Evolutionary conservation across 345 rosid genomes (phyloP).

Genomic region (Angophora floribunda): DNA sequence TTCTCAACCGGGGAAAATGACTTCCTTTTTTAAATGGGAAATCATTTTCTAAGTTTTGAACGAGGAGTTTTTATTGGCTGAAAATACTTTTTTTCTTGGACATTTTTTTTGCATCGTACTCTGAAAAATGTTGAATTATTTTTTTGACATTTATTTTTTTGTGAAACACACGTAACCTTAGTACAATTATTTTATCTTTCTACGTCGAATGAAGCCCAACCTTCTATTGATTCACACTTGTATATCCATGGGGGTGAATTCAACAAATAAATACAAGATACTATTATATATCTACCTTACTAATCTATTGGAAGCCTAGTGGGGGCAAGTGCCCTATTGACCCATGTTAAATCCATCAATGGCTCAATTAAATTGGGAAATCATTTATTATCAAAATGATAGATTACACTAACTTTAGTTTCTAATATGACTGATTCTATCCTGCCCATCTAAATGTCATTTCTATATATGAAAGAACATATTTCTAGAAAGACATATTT

Average conservation of each 20-base stretch:
- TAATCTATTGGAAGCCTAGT: not conserved
- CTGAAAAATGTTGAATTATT: not conserved
- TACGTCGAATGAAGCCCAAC: not conserved
- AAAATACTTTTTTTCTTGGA: not conserved
- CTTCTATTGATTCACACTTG: not conserved
- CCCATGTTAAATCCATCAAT: not conserved
- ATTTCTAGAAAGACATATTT: not conserved
- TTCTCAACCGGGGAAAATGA: not conserved
- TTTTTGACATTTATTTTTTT: too few species aligned
- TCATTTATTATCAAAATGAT: not conserved
- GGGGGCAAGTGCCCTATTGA: not conserved
- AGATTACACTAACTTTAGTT: not conserved
- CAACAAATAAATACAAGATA: not conserved
- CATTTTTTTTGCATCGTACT: not conserved
- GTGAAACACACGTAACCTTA: fast-evolving
- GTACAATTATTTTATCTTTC: not conserved
- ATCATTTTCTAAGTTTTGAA: too few species aligned
- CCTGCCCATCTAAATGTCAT: not conserved
- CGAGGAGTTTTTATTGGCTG: too few species aligned
- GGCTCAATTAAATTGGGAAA: not conserved
- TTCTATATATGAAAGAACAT: not conserved
- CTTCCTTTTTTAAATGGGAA: not conserved
- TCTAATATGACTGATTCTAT: not conserved
- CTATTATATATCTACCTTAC: not conserved
- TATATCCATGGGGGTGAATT: not conserved